Percentiles rank a stretch among this genome's conserved stretches.
These are phyloP conservation scores for Apiospora marii DNA, from an alignment of 2,329 filamentous ascomycete genomes.

Conservation along the genomic window DNA sequence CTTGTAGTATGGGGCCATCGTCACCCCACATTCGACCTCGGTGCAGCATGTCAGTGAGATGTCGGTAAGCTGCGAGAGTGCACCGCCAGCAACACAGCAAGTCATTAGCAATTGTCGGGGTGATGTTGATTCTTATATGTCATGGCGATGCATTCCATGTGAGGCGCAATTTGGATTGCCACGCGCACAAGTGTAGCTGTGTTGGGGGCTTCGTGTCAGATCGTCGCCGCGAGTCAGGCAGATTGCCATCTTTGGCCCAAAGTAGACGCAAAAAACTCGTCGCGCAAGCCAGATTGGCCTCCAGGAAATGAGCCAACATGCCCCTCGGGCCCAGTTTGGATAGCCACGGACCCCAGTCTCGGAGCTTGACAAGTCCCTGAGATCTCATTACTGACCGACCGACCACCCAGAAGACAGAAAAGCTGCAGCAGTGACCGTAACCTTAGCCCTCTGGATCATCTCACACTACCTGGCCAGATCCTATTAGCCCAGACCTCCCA, in stretches of 20 bases:
- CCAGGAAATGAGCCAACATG: neutral
- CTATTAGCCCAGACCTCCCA: neutral
- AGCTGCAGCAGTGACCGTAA: neutral
- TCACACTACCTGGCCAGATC: neutral
- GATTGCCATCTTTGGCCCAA: neutral
- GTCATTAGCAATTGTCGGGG: neutral
- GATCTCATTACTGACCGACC: neutral
- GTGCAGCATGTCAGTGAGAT: no score
- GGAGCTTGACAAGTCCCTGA: neutral
- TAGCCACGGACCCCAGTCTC: neutral
- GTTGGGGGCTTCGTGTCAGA: neutral
- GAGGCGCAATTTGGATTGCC: neutral
- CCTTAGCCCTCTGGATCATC: neutral
- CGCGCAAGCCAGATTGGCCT: no score
- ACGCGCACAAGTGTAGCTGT: neutral
- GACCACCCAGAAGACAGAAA: neutral
- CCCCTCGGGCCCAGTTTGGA: neutral
- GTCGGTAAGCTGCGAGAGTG: neutral
- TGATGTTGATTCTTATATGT: neutral
- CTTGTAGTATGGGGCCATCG: neutral
- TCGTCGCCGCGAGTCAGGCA: neutral
- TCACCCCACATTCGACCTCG: neutral
- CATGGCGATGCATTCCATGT: neutral
- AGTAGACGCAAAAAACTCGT: no score
- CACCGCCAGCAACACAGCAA: neutral